These are phyloP conservation scores for Candida silvicultrix DNA, from an alignment of 805 yeast genomes.

Conservation along the genomic window DNA sequence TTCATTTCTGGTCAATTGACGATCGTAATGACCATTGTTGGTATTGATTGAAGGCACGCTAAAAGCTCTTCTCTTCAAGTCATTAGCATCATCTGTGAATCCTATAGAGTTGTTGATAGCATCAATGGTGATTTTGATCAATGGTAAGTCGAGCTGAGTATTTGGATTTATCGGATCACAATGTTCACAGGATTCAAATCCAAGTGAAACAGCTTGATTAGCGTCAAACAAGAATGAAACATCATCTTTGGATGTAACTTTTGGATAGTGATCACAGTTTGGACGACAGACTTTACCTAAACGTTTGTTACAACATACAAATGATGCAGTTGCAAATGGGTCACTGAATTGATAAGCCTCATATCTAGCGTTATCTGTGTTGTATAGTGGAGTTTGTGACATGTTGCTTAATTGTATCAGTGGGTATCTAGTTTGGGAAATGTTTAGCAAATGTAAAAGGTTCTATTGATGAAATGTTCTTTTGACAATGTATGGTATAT, in stretches of 20 bases:
- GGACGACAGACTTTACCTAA: constrained; percentile 54
- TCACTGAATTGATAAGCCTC: constrained; percentile 61
- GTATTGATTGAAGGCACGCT: constrained; percentile 17
- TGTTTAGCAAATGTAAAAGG: neutral
- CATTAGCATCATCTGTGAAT: constrained; percentile 26
- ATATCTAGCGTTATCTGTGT: constrained; percentile 33
- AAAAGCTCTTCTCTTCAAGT: constrained; percentile 19
- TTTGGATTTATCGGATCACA: constrained; percentile 44
- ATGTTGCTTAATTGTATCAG: neutral
- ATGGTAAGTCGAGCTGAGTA: constrained; percentile 12
- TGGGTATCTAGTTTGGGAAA: neutral
- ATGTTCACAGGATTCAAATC: constrained; percentile 43
- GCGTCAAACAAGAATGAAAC: constrained; percentile 37
- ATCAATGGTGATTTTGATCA: constrained; percentile 44
- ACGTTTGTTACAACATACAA: constrained; percentile 42
- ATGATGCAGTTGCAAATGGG: constrained; percentile 57
- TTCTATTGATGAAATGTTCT: too few relatives aligned
- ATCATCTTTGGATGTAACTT: constrained; percentile 31
- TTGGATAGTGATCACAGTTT: constrained; percentile 49
- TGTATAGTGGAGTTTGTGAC: constrained; percentile 3
- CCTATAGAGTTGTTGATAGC: constrained; percentile 53
- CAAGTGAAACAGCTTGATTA: constrained; percentile 36
- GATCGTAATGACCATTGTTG: constrained; percentile 8
- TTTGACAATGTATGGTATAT: too few relatives aligned
- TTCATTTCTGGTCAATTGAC: constrained; percentile 47